These are phyloP conservation scores for Brassica carinata DNA, from an alignment of 345 rosid species.

Conservation along the genomic window DNA sequence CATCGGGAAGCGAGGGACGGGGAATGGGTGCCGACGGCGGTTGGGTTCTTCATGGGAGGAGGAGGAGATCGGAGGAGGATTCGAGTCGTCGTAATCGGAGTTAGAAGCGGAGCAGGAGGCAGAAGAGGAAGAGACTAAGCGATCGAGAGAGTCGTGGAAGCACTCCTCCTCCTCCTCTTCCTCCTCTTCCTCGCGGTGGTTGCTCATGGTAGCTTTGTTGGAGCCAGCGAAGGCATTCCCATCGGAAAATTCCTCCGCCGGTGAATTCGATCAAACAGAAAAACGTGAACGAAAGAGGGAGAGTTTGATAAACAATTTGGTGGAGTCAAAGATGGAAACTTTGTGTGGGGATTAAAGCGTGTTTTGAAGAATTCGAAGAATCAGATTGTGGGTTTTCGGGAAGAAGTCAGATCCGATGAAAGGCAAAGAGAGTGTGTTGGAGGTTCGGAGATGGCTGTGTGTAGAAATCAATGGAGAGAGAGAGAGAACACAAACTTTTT, in stretches of 20 bases:
- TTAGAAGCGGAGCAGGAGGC: slow-evolving; percentile 70
- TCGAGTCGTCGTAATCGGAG: slow-evolving; percentile 68
- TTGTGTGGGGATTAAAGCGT: slow-evolving; percentile 17
- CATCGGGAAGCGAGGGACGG: slow-evolving; percentile 54
- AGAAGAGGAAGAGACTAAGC: slow-evolving; percentile 61
- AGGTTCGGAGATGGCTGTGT: slow-evolving; percentile 39
- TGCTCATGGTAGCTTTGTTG: slow-evolving; percentile 32
- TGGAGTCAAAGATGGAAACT: slow-evolving; percentile 20
- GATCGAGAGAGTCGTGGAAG: slow-evolving; percentile 82
- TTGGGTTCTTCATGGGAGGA: slow-evolving; percentile 22
- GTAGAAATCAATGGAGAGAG: slow-evolving; percentile 40
- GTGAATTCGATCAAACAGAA: slow-evolving; percentile 36
- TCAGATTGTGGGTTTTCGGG: slow-evolving; percentile 37
- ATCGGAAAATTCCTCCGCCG: slow-evolving; percentile 51
- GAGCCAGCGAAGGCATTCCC: slow-evolving; percentile 55
- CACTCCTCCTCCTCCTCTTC: slow-evolving; percentile 54
- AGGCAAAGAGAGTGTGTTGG: slow-evolving; percentile 28
- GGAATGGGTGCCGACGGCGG: slow-evolving; percentile 39
- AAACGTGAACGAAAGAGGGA: not conserved
- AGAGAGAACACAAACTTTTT: not conserved
- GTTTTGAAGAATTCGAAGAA: slow-evolving; percentile 36
- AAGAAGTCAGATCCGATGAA: slow-evolving; percentile 49
- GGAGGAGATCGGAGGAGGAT: slow-evolving; percentile 42
- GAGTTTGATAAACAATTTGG: not conserved
- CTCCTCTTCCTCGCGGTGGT: slow-evolving; percentile 45